A percentile compares a stretch with the other conserved stretches of the same genome.
Evolutionary conservation across 441 rosid genomes (phyloP).

Genomic region (Metrosideros polymorpha): DNA sequence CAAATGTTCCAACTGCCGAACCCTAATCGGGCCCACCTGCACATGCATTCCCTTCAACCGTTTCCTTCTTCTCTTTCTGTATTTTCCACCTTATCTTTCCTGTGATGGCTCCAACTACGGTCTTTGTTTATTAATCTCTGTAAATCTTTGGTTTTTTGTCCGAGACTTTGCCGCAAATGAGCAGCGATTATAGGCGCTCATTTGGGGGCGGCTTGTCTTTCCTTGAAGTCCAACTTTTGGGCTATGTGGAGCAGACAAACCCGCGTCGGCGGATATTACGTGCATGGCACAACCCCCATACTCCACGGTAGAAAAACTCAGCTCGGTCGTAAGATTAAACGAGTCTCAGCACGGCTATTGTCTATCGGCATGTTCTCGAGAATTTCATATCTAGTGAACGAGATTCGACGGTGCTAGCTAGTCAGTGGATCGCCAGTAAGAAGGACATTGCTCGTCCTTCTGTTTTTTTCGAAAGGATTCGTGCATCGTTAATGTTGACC

Average conservation of each 20-base stretch:
- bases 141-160: not conserved
- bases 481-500: too few relatives aligned
- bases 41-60: conserved; percentile 32
- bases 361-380: not conserved
- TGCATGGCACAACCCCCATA: not conserved
- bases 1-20: conserved; percentile 38
- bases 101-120: too few relatives aligned
- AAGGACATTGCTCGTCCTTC: not conserved
- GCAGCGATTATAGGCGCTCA: not conserved
- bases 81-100: too few relatives aligned
- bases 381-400: not conserved
- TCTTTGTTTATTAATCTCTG: too few relatives aligned
- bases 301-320: not conserved
- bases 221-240: not conserved
- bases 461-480: not conserved
- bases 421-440: too few relatives aligned
- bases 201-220: not conserved
- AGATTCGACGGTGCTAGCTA: not conserved
- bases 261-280: not conserved
- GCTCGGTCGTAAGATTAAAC: not conserved
- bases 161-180: not conserved
- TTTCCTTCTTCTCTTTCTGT: not conserved
- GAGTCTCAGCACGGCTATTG: not conserved
- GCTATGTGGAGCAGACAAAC: not conserved
- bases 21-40: conserved; percentile 25